Evolutionary conservation across 495 filamentous ascomycete species (phyloP).

Genomic region (Patellaria atrata): DNA sequence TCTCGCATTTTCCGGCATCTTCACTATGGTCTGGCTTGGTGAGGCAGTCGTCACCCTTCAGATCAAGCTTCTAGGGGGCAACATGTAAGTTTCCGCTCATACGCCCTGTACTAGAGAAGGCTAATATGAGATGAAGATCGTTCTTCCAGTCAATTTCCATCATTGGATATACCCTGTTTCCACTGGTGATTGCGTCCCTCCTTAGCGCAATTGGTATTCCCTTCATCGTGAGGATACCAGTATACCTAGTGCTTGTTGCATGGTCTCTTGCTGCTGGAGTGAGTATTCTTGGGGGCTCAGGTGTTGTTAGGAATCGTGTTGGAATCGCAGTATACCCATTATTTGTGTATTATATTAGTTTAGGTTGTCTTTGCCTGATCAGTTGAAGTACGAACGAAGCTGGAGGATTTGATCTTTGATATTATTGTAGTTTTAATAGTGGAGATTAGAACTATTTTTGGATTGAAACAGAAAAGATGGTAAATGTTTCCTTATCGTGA

Average conservation of each 20-base stretch:
- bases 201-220: conserved; percentile 69
- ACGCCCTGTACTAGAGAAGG: not conserved
- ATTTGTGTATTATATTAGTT: conserved; percentile 86
- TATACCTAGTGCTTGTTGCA: conserved; percentile 71
- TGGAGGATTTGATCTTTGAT: no score
- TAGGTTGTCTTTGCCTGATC: conserved; percentile 93
- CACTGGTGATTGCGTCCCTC: conserved; percentile 84
- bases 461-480: no score
- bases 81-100: conserved; percentile 61
- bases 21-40: conserved; percentile 91
- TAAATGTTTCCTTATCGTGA: no score
- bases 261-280: conserved; percentile 94
- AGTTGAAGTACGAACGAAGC: no score
- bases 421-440: no score
- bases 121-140: conserved; percentile 43
- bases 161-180: conserved; percentile 97
- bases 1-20: conserved; percentile 86
- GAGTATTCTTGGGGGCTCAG: conserved; percentile 89
- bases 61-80: conserved; percentile 92
- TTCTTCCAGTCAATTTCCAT: conserved; percentile 96
- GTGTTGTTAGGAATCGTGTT: conserved; percentile 86
- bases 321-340: conserved; percentile 90
- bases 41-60: conserved; percentile 96
- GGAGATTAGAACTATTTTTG: no score
- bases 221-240: conserved; percentile 67